These are phyloP conservation scores for Musa schizocarpa DNA, from an alignment of 176 grass and related monocot species.

Conservation along the genomic window DNA sequence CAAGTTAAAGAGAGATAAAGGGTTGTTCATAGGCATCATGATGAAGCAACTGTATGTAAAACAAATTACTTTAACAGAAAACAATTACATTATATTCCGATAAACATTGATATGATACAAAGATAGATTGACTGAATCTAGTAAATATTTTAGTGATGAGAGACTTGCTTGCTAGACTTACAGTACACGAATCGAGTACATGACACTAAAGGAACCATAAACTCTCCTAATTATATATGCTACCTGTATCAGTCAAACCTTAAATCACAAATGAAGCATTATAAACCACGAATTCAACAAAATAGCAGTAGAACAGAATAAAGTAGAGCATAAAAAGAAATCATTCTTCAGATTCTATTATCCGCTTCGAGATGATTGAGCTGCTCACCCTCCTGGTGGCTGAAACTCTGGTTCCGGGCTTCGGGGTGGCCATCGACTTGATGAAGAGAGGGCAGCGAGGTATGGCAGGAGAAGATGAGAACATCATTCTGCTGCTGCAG, in stretches of 20 bases:
- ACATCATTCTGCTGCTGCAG: not conserved
- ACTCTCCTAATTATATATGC: not conserved
- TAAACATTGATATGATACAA: no score
- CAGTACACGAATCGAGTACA: not conserved
- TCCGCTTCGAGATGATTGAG: not conserved
- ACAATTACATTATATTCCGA: not conserved
- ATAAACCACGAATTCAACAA: not conserved
- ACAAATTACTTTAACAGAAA: not conserved
- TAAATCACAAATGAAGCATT: not conserved
- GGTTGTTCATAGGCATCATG: not conserved
- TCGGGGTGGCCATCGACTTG: conserved; percentile 28
- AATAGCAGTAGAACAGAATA: not conserved
- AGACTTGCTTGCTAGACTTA: not conserved
- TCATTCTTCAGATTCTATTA: not conserved
- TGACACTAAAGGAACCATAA: not conserved
- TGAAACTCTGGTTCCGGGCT: conserved; percentile 12
- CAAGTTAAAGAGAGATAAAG: not conserved
- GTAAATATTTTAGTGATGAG: no score
- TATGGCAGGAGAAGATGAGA: conserved; percentile 22
- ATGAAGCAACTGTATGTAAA: not conserved
- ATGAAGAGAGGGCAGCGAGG: conserved; percentile 1
- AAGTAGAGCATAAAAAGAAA: not conserved
- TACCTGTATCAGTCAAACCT: not conserved
- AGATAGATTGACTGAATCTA: no score
- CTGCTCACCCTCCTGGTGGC: conserved; percentile 25